A percentile compares a stretch with the other conserved stretches of the same genome.
Conservation (phyloP, 2,329 filamentous ascomycete genomes). For the Pseudogymnoascus sp. region DNA sequence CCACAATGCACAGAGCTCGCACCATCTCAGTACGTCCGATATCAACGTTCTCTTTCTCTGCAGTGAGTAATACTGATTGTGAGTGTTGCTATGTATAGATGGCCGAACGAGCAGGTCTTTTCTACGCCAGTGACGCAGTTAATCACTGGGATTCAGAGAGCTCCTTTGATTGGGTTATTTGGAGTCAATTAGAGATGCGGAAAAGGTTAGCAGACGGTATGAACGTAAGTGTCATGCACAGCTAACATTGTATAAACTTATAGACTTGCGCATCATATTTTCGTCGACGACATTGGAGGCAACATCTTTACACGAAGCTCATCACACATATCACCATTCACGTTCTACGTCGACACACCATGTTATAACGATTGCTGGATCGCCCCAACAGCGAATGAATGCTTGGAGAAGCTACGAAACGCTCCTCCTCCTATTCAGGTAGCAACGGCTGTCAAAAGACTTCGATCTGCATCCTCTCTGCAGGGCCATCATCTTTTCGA, state of each 20-base stretch:
- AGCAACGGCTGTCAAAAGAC: not conserved
- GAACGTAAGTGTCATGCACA: not conserved
- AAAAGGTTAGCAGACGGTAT: not conserved
- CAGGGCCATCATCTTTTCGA: not conserved
- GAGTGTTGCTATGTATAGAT: not conserved
- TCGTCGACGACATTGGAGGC: not conserved
- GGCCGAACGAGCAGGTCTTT: not conserved
- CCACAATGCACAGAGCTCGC: not conserved
- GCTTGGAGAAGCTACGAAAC: not conserved
- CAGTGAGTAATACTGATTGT: not conserved
- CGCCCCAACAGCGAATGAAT: not conserved
- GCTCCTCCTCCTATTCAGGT: not conserved
- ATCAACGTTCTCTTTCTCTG: not conserved
- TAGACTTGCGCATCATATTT: not conserved
- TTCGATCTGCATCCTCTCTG: not conserved
- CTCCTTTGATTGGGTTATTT: not conserved
- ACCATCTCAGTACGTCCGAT: not conserved
- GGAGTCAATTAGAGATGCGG: not conserved
- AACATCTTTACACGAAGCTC: not conserved
- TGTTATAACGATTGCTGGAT: constrained; percentile 2
- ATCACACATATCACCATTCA: not conserved
- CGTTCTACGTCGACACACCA: not conserved
- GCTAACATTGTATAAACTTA: not conserved
- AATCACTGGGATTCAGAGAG: not conserved
- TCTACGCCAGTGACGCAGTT: not conserved